Base-by-base conservation (phyloP, 139 green algal species). In the Chlorella sorokiniana region DNA sequence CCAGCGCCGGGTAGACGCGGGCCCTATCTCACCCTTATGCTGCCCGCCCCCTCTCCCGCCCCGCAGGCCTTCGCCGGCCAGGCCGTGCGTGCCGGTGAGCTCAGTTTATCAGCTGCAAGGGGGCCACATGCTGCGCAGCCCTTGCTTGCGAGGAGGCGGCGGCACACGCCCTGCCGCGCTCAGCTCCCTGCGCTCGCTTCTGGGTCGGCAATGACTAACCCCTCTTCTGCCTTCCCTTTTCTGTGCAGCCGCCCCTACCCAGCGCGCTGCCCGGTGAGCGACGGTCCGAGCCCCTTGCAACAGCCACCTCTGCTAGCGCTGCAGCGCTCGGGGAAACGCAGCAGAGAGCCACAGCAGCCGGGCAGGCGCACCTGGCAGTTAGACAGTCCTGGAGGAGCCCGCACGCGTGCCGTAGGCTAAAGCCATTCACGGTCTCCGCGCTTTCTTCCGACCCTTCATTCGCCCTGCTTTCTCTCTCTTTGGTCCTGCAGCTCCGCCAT, bases 401-500 rank as follows among this genome's bases (percentile, higher is more conserved):
- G n/a, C n/a, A n/a, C n/a, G n/a, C n/a, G n/a, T n/a, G n/a, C n/a
- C n/a, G n/a, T n/a, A n/a, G n/a, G n/a, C n/a, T n/a, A n/a, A n/a
- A n/a, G n/a, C n/a, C n/a, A n/a, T n/a, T n/a, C 48, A 56, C 48
- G 48, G 48, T 11, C 16, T 25, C 14, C 14, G 48, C 16, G 48
- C 48, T 56, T 11, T 25, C 14, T 22, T 33, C 18, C 56, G 18
- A 33, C 6, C 18, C 56, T 31, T 65, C 56, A 65, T 31, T n/a
- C 18, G 22, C 56, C 56, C 22, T n/a, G 18, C 10, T 65, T 65
- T 11, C 48, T 59, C 14, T 16, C 56, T 65, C 18, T n/a, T n/a
- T n/a, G n/a, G n/a, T n/a, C 40, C 23, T 78, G 42, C 85, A 89
- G 88, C 70, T 73, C 77, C 70, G 78, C 86, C 33, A 88, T 93